Conservation (phyloP, 1,139 yeast genomes). For the Protomyces gravidus region DNA sequence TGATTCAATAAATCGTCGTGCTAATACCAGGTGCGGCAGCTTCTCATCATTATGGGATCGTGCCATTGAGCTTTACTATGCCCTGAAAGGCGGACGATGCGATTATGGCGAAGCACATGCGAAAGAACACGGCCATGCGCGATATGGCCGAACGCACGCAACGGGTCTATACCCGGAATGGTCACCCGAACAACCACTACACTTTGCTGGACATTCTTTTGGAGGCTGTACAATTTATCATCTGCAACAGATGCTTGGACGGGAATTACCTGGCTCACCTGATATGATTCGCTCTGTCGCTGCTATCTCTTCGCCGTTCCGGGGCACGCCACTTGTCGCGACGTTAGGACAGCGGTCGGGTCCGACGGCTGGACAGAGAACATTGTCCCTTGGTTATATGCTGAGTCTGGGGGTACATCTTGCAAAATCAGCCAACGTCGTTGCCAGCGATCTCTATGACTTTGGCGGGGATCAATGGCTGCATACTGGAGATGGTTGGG, state of each 20-base stretch:
- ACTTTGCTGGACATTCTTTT: conserved; percentile 24
- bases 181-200: conserved; percentile 21
- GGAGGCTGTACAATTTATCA: conserved; percentile 18
- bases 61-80: conserved; percentile 20
- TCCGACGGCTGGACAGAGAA: conserved; percentile 22
- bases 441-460: conserved; percentile 13
- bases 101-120: conserved; percentile 22
- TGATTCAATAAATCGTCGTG: neutral
- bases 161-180: conserved; percentile 16
- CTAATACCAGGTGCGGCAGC: conserved; percentile 13
- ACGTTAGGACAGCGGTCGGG: conserved; percentile 16
- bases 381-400: conserved; percentile 17
- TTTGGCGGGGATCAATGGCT: conserved; percentile 13
- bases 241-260: conserved; percentile 12
- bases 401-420: conserved; percentile 21
- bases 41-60: conserved; percentile 24
- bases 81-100: conserved; percentile 22
- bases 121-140: conserved; percentile 11
- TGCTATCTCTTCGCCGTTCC: conserved; percentile 18
- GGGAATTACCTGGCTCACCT: conserved; percentile 15
- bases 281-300: conserved; percentile 13
- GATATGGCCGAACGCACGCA: conserved; percentile 14
- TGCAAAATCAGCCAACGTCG: conserved; percentile 19
- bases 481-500: neutral
- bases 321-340: conserved; percentile 19